Evolutionary conservation across 2,329 filamentous ascomycete species (phyloP).

Genomic region (Penicillium verrucosum): DNA sequence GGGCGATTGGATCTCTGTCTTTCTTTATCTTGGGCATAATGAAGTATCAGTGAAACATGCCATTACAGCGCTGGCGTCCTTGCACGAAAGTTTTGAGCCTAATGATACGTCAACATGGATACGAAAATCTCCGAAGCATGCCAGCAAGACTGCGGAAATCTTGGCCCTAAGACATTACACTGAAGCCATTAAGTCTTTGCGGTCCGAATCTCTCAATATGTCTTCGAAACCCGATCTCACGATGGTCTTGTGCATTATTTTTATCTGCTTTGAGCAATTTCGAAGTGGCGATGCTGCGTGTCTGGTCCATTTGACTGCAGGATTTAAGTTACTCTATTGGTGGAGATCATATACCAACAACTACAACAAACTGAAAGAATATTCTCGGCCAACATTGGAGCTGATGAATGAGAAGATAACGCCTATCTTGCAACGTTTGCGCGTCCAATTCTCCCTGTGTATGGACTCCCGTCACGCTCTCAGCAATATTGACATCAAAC

Average conservation of each 20-base stretch:
- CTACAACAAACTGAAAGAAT: background rate
- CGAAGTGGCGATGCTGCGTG: slow-evolving; percentile 7
- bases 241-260: slow-evolving; percentile 1
- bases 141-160: too few relatives aligned
- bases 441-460: slow-evolving; percentile 8
- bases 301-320: background rate
- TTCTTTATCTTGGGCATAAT: slow-evolving; percentile 1
- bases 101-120: background rate
- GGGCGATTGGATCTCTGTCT: background rate
- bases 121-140: too few relatives aligned
- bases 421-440: slow-evolving; percentile 1
- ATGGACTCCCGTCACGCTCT: slow-evolving; percentile 6
- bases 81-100: slow-evolving; percentile 4
- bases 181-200: background rate
- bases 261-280: slow-evolving; percentile 11
- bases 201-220: background rate
- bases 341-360: background rate
- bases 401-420: slow-evolving; percentile 6
- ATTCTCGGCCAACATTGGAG: slow-evolving; percentile 1
- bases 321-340: slow-evolving; percentile 3
- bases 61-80: slow-evolving; percentile 1
- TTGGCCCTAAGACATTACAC: slow-evolving; percentile 3
- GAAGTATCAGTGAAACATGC: slow-evolving; percentile 4
- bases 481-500: background rate
- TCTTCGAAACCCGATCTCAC: background rate